Percentiles rank a stretch among this genome's conserved stretches.
Conservation (phyloP, 2,329 filamentous ascomycete genomes). For the Ceratocystis cacaofunesta region DNA sequence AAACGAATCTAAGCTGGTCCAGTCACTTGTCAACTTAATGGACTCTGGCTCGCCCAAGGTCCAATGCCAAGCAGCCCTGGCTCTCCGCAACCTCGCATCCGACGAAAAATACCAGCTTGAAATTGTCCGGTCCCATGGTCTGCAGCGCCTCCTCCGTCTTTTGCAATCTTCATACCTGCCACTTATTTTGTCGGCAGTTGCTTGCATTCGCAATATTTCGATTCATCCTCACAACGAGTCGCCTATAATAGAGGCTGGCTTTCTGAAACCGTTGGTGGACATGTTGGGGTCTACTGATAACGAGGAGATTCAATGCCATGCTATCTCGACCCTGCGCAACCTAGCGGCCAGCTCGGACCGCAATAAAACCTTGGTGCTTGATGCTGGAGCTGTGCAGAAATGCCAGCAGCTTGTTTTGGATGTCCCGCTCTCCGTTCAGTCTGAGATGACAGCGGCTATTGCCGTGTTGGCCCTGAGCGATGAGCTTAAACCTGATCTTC, state of each 20-base stretch:
- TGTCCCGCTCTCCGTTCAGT: slow-evolving; percentile 87
- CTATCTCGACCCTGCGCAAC: slow-evolving; percentile 91
- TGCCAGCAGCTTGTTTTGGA: slow-evolving; percentile 94
- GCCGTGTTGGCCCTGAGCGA: slow-evolving; percentile 90
- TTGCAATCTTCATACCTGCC: slow-evolving; percentile 92
- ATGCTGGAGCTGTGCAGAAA: slow-evolving; percentile 93
- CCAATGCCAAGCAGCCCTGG: slow-evolving; percentile 90
- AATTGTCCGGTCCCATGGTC: slow-evolving; percentile 78
- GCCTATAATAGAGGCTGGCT: slow-evolving; percentile 94
- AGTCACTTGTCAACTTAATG: slow-evolving; percentile 91
- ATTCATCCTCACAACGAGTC: slow-evolving; percentile 97
- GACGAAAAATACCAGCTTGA: slow-evolving; percentile 98
- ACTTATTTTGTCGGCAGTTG: slow-evolving; percentile 88
- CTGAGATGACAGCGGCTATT: slow-evolving; percentile 99
- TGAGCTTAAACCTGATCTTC: slow-evolving; percentile 79
- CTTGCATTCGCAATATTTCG: slow-evolving; percentile 96
- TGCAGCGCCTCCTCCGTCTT: slow-evolving; percentile 72
- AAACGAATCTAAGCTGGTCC: slow-evolving; percentile 79
- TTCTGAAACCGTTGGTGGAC: slow-evolving; percentile 84
- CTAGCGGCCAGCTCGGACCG: slow-evolving; percentile 90
- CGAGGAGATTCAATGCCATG: slow-evolving; percentile 97
- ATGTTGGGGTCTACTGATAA: slow-evolving; percentile 90
- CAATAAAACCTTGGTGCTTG: slow-evolving; percentile 94
- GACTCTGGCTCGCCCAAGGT: slow-evolving; percentile 95
- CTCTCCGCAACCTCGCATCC: slow-evolving; percentile 85